Percentiles rank a stretch among this genome's conserved stretches.
Evolutionary conservation across 2,329 filamentous ascomycete genomes (phyloP).

Genomic region (Pyrenochaeta sp.): DNA sequence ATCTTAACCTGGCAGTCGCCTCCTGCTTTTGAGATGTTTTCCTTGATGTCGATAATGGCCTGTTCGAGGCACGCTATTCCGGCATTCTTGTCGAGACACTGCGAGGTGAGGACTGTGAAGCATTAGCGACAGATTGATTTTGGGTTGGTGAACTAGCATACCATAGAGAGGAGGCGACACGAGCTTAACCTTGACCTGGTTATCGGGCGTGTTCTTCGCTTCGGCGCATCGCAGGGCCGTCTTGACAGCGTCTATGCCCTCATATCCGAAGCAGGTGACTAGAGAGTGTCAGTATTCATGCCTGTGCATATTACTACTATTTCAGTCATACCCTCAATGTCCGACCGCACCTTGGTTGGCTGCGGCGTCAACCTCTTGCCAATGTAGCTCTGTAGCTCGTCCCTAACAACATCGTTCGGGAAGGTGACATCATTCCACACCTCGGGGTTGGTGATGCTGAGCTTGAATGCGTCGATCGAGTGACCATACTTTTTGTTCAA

Average conservation of each 20-base stretch:
- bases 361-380: constrained; percentile 96
- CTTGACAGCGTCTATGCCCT: constrained; percentile 99
- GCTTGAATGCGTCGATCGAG: constrained; percentile 97
- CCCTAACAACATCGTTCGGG: constrained; percentile 81
- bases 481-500: constrained; percentile 98
- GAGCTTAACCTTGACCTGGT: constrained; percentile 96
- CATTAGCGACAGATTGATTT: constrained; percentile 20
- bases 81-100: constrained; percentile 89
- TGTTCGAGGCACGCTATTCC: constrained; percentile 87
- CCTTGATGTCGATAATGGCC: constrained; percentile 86
- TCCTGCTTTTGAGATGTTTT: constrained; percentile 78
- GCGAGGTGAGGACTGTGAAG: constrained; percentile 79
- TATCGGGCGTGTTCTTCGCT: constrained; percentile 88
- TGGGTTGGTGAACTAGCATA: constrained; percentile 14
- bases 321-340: constrained; percentile 82
- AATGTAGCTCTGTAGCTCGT: constrained; percentile 94
- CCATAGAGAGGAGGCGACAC: constrained; percentile 94
- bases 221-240: constrained; percentile 88
- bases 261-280: constrained; percentile 73
- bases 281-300: constrained; percentile 15
- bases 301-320: constrained; percentile 40
- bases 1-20: constrained; percentile 92
- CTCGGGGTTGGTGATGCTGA: constrained; percentile 97
- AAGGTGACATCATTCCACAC: constrained; percentile 95
- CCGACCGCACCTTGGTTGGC: constrained; percentile 98